phyloP scores from a whole-genome alignment of 805 yeast genomes.

The Maudiozyma barnettii region DNA sequence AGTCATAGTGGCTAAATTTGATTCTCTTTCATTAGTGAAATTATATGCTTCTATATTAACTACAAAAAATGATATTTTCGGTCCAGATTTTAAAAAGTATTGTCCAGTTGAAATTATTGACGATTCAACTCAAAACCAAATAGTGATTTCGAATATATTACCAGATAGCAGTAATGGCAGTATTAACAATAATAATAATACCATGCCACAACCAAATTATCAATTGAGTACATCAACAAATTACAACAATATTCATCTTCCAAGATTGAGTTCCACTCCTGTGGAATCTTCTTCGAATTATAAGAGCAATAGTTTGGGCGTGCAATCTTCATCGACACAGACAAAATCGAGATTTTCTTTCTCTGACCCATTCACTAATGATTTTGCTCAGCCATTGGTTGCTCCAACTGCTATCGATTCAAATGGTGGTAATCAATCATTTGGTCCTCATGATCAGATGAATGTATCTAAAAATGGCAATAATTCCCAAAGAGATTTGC shows the following conservation, averaged over 20 bases:
- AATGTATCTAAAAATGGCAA: neutral
- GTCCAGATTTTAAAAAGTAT: slow-evolving; percentile 34
- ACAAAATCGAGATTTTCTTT: slow-evolving; percentile 45
- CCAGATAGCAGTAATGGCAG: slow-evolving; percentile 1
- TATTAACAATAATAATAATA: neutral
- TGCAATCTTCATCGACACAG: slow-evolving; percentile 2
- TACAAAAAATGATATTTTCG: slow-evolving; percentile 34
- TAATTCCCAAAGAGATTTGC: slow-evolving; percentile 5
- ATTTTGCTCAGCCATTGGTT: slow-evolving; percentile 8
- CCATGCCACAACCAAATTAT: slow-evolving; percentile 5
- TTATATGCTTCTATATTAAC: slow-evolving; percentile 32
- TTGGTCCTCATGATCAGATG: neutral
- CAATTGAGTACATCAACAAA: slow-evolving; percentile 2
- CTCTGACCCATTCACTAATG: slow-evolving; percentile 43
- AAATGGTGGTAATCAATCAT: neutral
- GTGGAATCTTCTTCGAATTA: slow-evolving; percentile 6
- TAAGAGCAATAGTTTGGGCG: too few relatives aligned
- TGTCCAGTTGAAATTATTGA: slow-evolving; percentile 32
- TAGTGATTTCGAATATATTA: slow-evolving; percentile 8
- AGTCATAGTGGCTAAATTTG: slow-evolving; percentile 32
- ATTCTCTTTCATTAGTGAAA: slow-evolving; percentile 34
- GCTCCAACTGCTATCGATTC: neutral
- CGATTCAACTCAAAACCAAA: slow-evolving; percentile 17
- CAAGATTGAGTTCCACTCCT: slow-evolving; percentile 1
- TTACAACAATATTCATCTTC: neutral